Evolutionary conservation across 176 grass and related monocot species (phyloP), one percentile per base, ranked within the genome.

Genomic region (Paspalum vaginatum): DNA sequence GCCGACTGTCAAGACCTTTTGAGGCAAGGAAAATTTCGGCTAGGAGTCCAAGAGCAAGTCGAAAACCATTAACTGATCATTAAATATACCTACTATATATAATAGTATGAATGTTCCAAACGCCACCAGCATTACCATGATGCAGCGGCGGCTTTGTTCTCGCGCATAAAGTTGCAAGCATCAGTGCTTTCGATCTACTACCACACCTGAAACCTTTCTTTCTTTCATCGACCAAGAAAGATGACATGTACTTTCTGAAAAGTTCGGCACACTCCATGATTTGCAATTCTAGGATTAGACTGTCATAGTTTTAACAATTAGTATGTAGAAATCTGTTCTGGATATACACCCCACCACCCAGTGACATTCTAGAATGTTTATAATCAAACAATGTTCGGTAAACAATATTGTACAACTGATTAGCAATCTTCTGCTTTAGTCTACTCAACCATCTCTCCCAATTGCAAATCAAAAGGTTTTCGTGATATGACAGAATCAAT

Each of bases 231-330:
- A 68, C 15, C n/a, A 43, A 22, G 17, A 64, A 42, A 79, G 46
- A n/a, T 55, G 44, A 12, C 17, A 55, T 37, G 67, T 47, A 56
- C 58, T 85, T 79, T 79, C 39, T 27, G 17, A 72, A 72, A 79
- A 65, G 76, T 71, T 72, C 22, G 58, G 18, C 75, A 72, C 16
- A 64, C 83, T 72, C 38, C 47, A 65, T 53, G 83, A 85, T 54
- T 85, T 18, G 38, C 9, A 42, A 52, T 45, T 22, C 25, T 72
- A 41, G 39, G 42, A 56, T 72, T 64, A 13, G 41, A 22, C 47
- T 64, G 42, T 24, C 43, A 32, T 18, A 11, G 39, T 59, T 20
- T 72, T 68, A 68, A 18, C 41, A 68, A 21, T 22, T 68, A 68
- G 48, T 50, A 14, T 44, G 44, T 45, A 13, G 65, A 9, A 68